Percentiles rank a stretch among this genome's conserved stretches.
Conservation (phyloP, 495 filamentous ascomycete species). For the Xylaria flabelliformis region DNA sequence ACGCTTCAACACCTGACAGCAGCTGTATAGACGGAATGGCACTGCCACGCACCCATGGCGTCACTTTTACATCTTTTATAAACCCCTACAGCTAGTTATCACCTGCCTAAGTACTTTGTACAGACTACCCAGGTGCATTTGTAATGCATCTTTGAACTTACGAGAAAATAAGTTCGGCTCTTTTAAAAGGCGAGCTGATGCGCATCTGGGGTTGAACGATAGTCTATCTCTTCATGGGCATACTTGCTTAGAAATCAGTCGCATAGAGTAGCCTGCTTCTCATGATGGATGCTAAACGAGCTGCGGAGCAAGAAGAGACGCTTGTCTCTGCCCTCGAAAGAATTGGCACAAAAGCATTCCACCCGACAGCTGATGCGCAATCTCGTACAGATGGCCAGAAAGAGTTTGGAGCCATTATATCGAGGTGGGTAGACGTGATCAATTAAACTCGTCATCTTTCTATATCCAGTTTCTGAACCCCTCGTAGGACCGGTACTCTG, state of each 20-base stretch:
- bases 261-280: background rate
- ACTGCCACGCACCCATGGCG: background rate
- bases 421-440: slow-evolving; percentile 43
- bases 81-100: background rate
- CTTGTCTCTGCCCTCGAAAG: slow-evolving; percentile 44
- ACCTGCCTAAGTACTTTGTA: too few species aligned
- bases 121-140: background rate
- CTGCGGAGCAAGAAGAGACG: slow-evolving; percentile 24
- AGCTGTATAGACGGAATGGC: background rate
- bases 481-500: slow-evolving; percentile 50
- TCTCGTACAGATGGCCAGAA: slow-evolving; percentile 39
- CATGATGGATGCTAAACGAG: slow-evolving; percentile 20
- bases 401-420: slow-evolving; percentile 50
- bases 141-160: background rate
- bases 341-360: slow-evolving; percentile 48
- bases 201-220: background rate
- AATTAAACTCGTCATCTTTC: slow-evolving; percentile 1
- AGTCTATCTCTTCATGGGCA: background rate
- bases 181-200: background rate
- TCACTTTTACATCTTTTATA: background rate
- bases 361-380: slow-evolving; percentile 40
- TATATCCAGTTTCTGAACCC: slow-evolving; percentile 38
- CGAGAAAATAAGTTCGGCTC: background rate
- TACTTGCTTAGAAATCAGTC: slow-evolving; percentile 4
- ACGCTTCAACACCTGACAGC: background rate